A percentile compares a stretch with the other conserved stretches of the same genome.
Evolutionary conservation across 495 filamentous ascomycete genomes (phyloP).

Genomic region (Viridothelium virens): DNA sequence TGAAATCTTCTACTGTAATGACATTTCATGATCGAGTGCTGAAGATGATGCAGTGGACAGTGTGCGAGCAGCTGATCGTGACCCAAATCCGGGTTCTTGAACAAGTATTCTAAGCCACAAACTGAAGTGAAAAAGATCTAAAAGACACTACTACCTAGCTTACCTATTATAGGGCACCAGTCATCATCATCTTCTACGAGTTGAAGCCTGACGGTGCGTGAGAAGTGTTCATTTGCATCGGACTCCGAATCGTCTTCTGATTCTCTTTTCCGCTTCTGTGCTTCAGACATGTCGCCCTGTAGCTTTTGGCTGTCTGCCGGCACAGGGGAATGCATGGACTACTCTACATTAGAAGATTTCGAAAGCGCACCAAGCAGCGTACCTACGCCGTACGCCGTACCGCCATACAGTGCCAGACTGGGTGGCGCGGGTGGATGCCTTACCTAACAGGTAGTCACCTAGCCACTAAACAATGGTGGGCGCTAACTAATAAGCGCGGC

Average conservation of each 20-base stretch:
- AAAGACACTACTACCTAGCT: constrained; percentile 33
- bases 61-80: no score
- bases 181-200: constrained; percentile 50
- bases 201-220: constrained; percentile 47
- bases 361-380: no score
- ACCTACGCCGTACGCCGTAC: no score
- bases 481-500: no score
- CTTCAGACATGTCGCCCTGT: constrained; percentile 33
- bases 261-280: constrained; percentile 65
- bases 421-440: not conserved
- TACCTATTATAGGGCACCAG: constrained; percentile 62
- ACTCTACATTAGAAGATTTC: not conserved
- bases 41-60: no score
- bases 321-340: not conserved
- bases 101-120: not conserved
- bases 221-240: constrained; percentile 45
- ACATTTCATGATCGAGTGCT: no score
- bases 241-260: constrained; percentile 48
- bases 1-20: constrained; percentile 1
- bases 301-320: not conserved
- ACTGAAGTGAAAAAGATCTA: not conserved
- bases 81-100: not conserved
- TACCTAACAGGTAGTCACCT: not conserved
- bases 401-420: no score
- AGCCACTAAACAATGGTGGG: no score